Base-by-base conservation (phyloP, 345 rosid genomes). In the Corchorus olitorius region DNA sequence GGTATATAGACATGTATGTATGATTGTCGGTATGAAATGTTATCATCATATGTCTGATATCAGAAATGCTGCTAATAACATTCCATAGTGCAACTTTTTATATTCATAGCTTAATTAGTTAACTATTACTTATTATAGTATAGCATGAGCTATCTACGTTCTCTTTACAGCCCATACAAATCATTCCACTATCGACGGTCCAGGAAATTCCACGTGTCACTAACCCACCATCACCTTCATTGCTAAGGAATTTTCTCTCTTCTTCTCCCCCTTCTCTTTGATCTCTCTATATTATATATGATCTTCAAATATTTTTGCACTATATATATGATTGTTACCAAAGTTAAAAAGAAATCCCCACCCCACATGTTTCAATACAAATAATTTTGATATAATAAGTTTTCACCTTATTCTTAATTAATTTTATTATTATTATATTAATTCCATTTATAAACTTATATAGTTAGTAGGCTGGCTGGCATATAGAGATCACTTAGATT, bases 101-200 rank as follows among this genome's bases (percentile, higher is more conserved):
- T 17, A 70, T 10, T 48, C 50, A 0, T 27, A 12, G 13, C 22
- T 4, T 45, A 46, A 39, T 41, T 65, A 9, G 5, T 43, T 43
- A 34, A 22, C 4, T 60, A 10, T 68, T 67, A 68, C 71, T 74
- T 74, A 69, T 67, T 79, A 17, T 55, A 50, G 20, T 43, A 60
- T 34, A 33, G 64, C 80, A 70, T 58, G 71, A 74, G 35, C 78
- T 73, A 70, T 73, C 75, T 59, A 73, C 76, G 75, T 66, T 68
- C 71, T 53, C 86, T 87, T 84, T 84, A 84, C 89, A 83, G 61
- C 84, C 70, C 80, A 83, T 65, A 16, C 60, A 76, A 76, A 58
- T 37, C 46, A 19, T n/a, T 61, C 81, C 91, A 88, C 88, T 85
- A 79, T 84, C 76, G n/a, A 85, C 75, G 89, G 90, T 56, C 3